Conservation (phyloP, 257 asterid species). For the Rhazya stricta region DNA sequence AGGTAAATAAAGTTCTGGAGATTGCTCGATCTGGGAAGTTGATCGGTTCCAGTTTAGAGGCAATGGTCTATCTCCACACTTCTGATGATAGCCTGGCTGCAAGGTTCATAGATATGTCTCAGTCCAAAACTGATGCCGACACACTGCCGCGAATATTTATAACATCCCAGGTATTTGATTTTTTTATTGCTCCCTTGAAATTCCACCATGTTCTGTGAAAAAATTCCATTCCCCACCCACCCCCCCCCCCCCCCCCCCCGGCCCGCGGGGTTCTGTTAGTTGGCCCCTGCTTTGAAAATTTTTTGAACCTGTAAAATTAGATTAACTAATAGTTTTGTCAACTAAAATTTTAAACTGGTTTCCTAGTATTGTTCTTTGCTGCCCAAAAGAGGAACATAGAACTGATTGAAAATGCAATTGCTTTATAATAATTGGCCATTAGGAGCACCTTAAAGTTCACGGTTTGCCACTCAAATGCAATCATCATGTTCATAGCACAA, state of each 20-base stretch:
- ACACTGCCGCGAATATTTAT: conserved; percentile 72
- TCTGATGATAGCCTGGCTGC: conserved; percentile 49
- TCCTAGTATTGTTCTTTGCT: background rate
- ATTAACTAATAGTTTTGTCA: background rate
- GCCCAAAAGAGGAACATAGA: background rate
- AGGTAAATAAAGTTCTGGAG: conserved; percentile 97
- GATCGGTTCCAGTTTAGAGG: conserved; percentile 94
- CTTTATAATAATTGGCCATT: background rate
- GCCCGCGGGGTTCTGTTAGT: no score
- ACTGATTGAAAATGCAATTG: background rate
- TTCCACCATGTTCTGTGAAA: background rate
- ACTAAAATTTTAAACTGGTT: background rate
- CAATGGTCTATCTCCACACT: conserved; percentile 71
- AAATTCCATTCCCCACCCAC: no score
- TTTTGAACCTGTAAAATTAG: background rate
- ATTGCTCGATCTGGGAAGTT: conserved; percentile 70
- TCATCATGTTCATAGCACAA: background rate
- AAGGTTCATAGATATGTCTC: conserved; percentile 43
- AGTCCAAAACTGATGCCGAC: conserved; percentile 69
- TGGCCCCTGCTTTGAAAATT: no score
- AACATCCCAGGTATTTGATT: conserved; percentile 74
- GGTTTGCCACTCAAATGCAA: background rate
- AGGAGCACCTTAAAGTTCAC: background rate
- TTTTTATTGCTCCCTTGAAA: background rate
- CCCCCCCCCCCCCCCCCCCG: background rate